These are phyloP conservation scores for Crithidia sp. DNA, from an alignment of 208 protist genomes.

Conservation along the genomic window DNA sequence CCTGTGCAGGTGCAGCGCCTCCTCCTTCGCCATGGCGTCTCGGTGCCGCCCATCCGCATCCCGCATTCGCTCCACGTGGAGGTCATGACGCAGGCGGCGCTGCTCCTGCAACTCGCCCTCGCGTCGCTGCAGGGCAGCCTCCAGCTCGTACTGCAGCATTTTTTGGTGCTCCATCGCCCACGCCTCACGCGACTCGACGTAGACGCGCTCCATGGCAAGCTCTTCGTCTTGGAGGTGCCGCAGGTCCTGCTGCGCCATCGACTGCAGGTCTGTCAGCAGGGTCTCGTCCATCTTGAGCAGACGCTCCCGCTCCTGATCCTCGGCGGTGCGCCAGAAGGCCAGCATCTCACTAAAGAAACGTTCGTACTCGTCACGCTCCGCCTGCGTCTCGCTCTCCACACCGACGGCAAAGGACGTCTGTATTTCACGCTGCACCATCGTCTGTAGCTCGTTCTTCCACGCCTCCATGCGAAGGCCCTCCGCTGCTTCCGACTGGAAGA, in stretches of 20 bases:
- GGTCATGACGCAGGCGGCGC: conserved; percentile 46
- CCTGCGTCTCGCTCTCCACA: conserved; percentile 61
- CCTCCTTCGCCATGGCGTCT: conserved; percentile 56
- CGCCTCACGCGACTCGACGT: conserved; percentile 66
- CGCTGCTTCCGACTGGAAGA: conserved; percentile 45
- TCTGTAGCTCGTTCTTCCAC: conserved; percentile 63
- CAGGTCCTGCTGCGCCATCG: conserved; percentile 73
- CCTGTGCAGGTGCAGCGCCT: conserved; percentile 58
- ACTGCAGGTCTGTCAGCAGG: conserved; percentile 67
- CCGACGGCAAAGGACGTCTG: conserved; percentile 70
- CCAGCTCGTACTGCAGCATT: conserved; percentile 61
- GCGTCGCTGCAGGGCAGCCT: conserved; percentile 50
- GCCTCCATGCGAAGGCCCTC: conserved; percentile 24
- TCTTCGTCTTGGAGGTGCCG: conserved; percentile 69
- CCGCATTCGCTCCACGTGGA: conserved; percentile 71
- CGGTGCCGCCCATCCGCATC: conserved; percentile 60
- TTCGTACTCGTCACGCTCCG: conserved; percentile 61
- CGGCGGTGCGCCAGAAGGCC: conserved; percentile 71
- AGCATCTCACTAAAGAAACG: conserved; percentile 73
- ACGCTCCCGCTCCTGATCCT: conserved; percentile 63
- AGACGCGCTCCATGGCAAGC: conserved; percentile 75
- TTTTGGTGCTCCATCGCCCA: conserved; percentile 75
- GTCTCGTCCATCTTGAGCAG: conserved; percentile 83
- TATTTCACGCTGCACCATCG: conserved; percentile 71
- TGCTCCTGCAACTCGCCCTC: conserved; percentile 69